Conservation (phyloP, 202 grass and related monocot genomes). For the Carex arenaria region DNA sequence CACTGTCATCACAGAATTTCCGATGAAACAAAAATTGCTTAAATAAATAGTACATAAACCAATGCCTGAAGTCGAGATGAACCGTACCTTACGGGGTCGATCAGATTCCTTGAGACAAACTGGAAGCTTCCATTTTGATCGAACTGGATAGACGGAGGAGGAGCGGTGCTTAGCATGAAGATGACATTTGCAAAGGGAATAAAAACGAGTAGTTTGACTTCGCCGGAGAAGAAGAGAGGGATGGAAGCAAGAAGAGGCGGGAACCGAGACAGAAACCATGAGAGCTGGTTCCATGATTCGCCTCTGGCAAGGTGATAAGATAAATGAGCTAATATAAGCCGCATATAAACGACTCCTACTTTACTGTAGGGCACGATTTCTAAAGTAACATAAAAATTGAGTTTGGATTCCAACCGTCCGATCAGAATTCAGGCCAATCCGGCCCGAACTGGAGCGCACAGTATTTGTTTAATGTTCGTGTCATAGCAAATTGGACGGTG, state of each 20-base stretch:
- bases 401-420: too few relatives aligned
- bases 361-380: too few relatives aligned
- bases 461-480: too few relatives aligned
- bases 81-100: neutral
- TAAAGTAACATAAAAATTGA: too few relatives aligned
- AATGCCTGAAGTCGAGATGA: neutral
- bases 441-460: too few relatives aligned
- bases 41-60: neutral
- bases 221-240: conserved; percentile 5
- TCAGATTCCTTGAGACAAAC: neutral
- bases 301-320: conserved; percentile 11
- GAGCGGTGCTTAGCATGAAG: neutral
- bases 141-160: neutral
- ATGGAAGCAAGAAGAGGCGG: neutral
- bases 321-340: conserved; percentile 17
- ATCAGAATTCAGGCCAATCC: too few relatives aligned
- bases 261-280: conserved; percentile 11
- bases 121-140: conserved; percentile 7
- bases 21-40: neutral
- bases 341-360: neutral
- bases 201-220: neutral
- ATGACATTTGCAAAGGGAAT: neutral
- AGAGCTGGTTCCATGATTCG: neutral
- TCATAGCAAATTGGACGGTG: too few relatives aligned
- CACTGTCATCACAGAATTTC: too few relatives aligned